A percentile compares a stretch with the other conserved stretches of the same genome.
phyloP scores from a whole-genome alignment of 805 yeast genomes.

The Candida montana region DNA sequence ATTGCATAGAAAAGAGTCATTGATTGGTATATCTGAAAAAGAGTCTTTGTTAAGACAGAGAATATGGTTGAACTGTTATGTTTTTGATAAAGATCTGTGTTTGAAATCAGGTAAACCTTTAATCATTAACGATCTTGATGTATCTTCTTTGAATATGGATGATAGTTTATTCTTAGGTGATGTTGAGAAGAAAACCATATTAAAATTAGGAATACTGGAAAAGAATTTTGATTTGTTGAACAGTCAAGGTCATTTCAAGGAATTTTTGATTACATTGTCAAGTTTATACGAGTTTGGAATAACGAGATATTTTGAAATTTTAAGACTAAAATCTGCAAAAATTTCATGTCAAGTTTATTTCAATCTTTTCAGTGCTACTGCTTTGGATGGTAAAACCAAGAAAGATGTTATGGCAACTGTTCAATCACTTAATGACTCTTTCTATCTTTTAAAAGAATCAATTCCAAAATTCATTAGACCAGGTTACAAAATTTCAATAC shows the following conservation, averaged over 20 bases:
- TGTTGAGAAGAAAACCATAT: neutral
- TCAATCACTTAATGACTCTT: constrained; percentile 3
- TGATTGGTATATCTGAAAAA: constrained; percentile 27
- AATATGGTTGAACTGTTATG: constrained; percentile 44
- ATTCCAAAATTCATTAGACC: constrained; percentile 13
- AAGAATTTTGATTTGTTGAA: constrained; percentile 1
- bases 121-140: constrained; percentile 34
- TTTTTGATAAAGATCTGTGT: constrained; percentile 37
- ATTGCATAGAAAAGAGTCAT: constrained; percentile 42
- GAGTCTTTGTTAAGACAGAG: constrained; percentile 33
- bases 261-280: neutral
- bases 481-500: constrained; percentile 6
- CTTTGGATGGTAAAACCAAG: constrained; percentile 7
- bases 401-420: constrained; percentile 5
- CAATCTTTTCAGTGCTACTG: constrained; percentile 10
- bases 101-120: constrained; percentile 43
- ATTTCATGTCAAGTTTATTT: constrained; percentile 7
- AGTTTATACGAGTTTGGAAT: constrained; percentile 2
- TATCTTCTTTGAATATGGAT: constrained; percentile 22
- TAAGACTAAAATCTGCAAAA: constrained; percentile 3
- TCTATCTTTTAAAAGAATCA: constrained; percentile 1
- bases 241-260: constrained; percentile 4
- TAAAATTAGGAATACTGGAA: neutral
- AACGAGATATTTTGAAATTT: constrained; percentile 3
- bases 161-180: constrained; percentile 1